Evolutionary conservation across 768 basidiomycete species (phyloP).

Genomic region (Boletus fagicola): DNA sequence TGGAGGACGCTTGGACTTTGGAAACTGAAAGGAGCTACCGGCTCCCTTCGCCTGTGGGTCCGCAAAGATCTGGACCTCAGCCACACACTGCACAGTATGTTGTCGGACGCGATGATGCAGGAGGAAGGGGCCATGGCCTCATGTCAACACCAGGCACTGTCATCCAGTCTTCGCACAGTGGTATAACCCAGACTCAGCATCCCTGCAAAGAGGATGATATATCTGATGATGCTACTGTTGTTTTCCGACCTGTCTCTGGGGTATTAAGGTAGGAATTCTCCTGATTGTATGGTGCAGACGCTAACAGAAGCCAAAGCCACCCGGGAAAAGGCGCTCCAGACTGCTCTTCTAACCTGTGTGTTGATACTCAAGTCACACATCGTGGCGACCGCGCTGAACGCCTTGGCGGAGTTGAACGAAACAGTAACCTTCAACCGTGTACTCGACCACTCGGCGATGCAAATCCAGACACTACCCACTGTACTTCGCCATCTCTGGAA

Average conservation of each 20-base stretch:
- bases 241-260: not conserved
- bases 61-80: not conserved
- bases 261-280: not conserved
- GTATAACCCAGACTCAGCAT: not conserved
- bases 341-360: not conserved
- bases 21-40: not conserved
- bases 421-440: not conserved
- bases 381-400: not conserved
- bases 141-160: not conserved
- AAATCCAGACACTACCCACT: not conserved
- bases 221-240: not conserved
- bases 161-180: not conserved
- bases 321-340: not conserved
- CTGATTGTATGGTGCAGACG: not conserved
- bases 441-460: not conserved
- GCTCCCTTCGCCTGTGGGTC: not conserved
- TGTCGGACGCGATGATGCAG: not conserved
- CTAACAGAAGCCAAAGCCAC: conserved; percentile 4
- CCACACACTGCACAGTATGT: not conserved
- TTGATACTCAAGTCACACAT: not conserved
- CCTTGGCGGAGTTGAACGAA: not conserved
- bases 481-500: not conserved
- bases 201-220: not conserved
- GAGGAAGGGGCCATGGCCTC: too few relatives aligned
- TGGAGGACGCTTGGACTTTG: not conserved